Conservation (phyloP, 169 alveolate species). For the Babesia caballi region DNA sequence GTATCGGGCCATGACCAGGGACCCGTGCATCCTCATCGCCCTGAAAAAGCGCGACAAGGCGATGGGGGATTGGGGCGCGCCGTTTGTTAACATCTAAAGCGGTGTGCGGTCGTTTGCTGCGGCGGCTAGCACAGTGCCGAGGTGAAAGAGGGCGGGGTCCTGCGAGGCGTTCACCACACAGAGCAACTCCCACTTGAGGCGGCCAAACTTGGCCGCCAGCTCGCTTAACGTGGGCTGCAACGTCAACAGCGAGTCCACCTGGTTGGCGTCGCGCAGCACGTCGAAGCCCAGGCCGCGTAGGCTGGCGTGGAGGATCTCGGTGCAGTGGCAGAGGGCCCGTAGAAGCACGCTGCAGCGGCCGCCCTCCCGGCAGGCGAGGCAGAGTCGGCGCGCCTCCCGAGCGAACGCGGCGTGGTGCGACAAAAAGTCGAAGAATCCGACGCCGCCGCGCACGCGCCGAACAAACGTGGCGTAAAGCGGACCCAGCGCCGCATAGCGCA, state of each 20-base stretch:
- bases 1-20: slow-evolving; percentile 15
- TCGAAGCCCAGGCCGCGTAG: not conserved
- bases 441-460: not conserved
- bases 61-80: slow-evolving; percentile 56
- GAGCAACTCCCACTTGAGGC: slow-evolving; percentile 7
- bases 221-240: not conserved
- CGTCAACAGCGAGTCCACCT: not conserved
- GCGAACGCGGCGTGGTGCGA: slow-evolving; percentile 1
- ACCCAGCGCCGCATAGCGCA: not conserved
- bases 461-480: not conserved
- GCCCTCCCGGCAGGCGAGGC: not conserved
- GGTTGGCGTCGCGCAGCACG: not conserved
- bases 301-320: not conserved
- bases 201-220: not conserved
- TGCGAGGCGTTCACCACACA: slow-evolving; percentile 1
- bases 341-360: not conserved
- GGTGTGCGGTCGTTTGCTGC: not conserved
- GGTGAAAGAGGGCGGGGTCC: slow-evolving; percentile 6
- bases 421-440: not conserved
- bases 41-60: slow-evolving; percentile 29
- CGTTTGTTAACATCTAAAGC: slow-evolving; percentile 38
- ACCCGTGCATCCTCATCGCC: slow-evolving; percentile 45
- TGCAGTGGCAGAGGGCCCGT: not conserved
- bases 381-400: not conserved
- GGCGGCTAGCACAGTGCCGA: not conserved